Base-by-base conservation (phyloP, 495 filamentous ascomycete species). In the Usnea hakonensis region DNA sequence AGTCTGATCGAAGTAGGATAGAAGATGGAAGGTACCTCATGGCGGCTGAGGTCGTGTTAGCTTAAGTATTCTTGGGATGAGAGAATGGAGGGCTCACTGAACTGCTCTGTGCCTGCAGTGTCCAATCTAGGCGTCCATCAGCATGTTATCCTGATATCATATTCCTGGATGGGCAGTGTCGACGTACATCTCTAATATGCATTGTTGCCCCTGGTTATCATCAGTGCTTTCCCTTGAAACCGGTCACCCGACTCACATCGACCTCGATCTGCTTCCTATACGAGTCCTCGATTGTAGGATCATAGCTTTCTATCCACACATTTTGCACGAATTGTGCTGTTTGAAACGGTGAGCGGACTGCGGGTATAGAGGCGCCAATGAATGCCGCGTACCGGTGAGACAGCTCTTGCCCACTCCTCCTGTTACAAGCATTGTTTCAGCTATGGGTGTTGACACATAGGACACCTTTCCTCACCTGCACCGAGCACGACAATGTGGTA, bases 281-380 rank as follows among this genome's bases (percentile, higher is more conserved):
- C 48, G 94, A 96, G 76, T 98, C 91, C 76, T 98, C 94, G 70
- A 98, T 97, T 11, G 94, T 98, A 5, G 94, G 94, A 74, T 98
- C 94, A 76, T 98, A 98, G 73, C 89, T 92, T 76, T 98, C 94
- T 71, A 98, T 96, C 91, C 95, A 98, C 52, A 96, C 90, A 80
- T 97, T 95, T 73, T 97, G 94, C 23, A 97, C 94, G 74, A 98
- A 98, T 83, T 98, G 94, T 65, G 94, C 94, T 96, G 75, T 69
- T 7, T 3, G 14, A 11, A 63, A 61, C 54, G 55, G 57, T 68
- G 60, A 57, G 69, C 67, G 21, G 40, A 57, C 19, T 57, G 55
- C 55, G 48, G 48, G 48, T 52, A 52, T 52, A 32, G 48, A 52
- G 53, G 30, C 43, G 37, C 62, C 3, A 57, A 63, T 53, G 52